Conservation (phyloP, 2,329 filamentous ascomycete genomes). For the Sclerotiophoma versabilis region DNA sequence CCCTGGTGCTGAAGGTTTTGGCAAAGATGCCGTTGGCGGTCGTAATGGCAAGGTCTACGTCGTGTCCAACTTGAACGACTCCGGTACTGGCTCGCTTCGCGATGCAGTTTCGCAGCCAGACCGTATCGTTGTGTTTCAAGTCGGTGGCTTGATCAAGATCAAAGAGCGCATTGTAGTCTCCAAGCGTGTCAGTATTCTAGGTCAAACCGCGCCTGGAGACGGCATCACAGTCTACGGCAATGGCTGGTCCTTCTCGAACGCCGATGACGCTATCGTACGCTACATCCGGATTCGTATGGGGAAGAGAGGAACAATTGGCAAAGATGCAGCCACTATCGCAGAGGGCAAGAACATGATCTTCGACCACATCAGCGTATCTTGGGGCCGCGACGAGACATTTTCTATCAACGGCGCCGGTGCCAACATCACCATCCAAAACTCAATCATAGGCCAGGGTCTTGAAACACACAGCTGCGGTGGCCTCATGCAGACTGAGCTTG, state of each 20-base stretch:
- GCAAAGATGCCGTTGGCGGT: slow-evolving; percentile 56
- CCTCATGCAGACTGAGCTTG: slow-evolving; percentile 58
- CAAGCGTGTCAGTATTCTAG: slow-evolving; percentile 59
- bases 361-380: slow-evolving; percentile 62
- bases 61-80: slow-evolving; percentile 59
- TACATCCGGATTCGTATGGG: slow-evolving; percentile 65
- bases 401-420: slow-evolving; percentile 57
- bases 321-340: slow-evolving; percentile 63
- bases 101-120: slow-evolving; percentile 59
- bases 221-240: slow-evolving; percentile 63
- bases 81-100: slow-evolving; percentile 58
- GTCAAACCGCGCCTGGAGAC: slow-evolving; percentile 60
- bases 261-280: slow-evolving; percentile 62
- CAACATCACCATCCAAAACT: slow-evolving; percentile 62
- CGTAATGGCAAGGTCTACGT: slow-evolving; percentile 57
- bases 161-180: slow-evolving; percentile 56
- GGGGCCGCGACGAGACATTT: slow-evolving; percentile 65
- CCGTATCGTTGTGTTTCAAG: slow-evolving; percentile 59
- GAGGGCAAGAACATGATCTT: slow-evolving; percentile 63
- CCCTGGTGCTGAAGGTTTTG: slow-evolving; percentile 60
- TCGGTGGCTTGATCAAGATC: slow-evolving; percentile 60
- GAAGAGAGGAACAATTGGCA: slow-evolving; percentile 58
- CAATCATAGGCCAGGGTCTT: slow-evolving; percentile 62
- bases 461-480: slow-evolving; percentile 62
- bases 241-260: slow-evolving; percentile 60